Percentiles rank a stretch among this genome's conserved stretches.
Conservation (phyloP, 495 filamentous ascomycete species). For the Talaromyces adpressus region DNA sequence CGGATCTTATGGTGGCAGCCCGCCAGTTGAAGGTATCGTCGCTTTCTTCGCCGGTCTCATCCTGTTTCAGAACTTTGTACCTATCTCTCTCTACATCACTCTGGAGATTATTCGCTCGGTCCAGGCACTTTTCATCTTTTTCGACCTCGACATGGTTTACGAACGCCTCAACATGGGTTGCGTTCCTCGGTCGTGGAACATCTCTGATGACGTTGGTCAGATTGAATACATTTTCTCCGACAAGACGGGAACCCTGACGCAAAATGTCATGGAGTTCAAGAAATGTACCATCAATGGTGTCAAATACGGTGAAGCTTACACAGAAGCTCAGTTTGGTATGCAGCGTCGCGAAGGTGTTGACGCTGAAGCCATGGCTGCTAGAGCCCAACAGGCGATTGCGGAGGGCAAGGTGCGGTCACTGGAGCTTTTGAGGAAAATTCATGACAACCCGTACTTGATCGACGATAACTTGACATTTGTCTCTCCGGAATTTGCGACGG, state of each 20-base stretch:
- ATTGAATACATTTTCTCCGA: slow-evolving; percentile 99
- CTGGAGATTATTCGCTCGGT: slow-evolving; percentile 91
- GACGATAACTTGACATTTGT: slow-evolving; percentile 90
- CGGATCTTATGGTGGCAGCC: slow-evolving; percentile 69
- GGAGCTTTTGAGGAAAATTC: slow-evolving; percentile 60
- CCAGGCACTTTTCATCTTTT: slow-evolving; percentile 97
- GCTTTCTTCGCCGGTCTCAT: slow-evolving; percentile 95
- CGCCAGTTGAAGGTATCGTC: slow-evolving; percentile 80
- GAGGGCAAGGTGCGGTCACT: slow-evolving; percentile 67
- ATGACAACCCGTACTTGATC: slow-evolving; percentile 85
- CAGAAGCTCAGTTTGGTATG: slow-evolving; percentile 93
- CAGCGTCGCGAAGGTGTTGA: slow-evolving; percentile 83
- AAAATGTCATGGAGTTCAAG: slow-evolving; percentile 99
- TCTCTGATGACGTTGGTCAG: slow-evolving; percentile 95
- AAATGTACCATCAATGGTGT: slow-evolving; percentile 92
- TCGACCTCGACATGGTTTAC: slow-evolving; percentile 80
- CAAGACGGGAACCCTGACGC: slow-evolving; percentile 96
- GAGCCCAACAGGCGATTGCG: slow-evolving; percentile 72
- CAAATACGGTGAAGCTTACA: slow-evolving; percentile 95
- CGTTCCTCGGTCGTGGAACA: slow-evolving; percentile 98
- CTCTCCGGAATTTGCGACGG: slow-evolving; percentile 77
- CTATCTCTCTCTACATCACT: slow-evolving; percentile 95
- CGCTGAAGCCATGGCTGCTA: slow-evolving; percentile 69
- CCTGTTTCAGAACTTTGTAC: slow-evolving; percentile 96
- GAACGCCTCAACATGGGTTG: slow-evolving; percentile 88